Evolutionary conservation across 805 yeast species (phyloP), one percentile per base, ranked within the genome.

Genomic region (Wickerhamomyces sydowiorum): DNA sequence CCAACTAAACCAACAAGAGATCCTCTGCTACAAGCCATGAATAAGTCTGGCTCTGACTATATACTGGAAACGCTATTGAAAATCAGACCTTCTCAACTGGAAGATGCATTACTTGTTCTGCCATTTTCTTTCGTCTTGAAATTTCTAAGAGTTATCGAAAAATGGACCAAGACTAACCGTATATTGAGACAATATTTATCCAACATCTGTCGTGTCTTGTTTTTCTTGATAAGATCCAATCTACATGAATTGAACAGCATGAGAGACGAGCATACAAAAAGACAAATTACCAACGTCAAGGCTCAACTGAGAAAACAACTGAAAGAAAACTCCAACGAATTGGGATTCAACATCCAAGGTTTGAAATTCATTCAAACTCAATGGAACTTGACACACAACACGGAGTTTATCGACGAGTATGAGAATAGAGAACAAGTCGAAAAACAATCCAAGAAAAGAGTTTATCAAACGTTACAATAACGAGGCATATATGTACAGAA

Each of bases 321-420:
- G 40, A 64, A 65, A 37, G 52, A 58, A 3, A 77, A 78, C 18
- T 67, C 75, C 14, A 68, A 73, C 36, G 82, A 76, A 45, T 69
- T 93, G 36, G 98, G 97, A 9, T 82, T 75, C 67, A 93, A 93
- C 56, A 69, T 87, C 17, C 90, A 86, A 47, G 97, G 96, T 4
- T 68, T 93, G 60, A 77, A 75, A 51, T 85, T 78, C 52, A 62
- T 86, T 45, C 81, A 79, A 57, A 76, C 73, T 35, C 88, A 84
- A 61, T 90, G 96, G 96, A 77, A 78, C 45, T 62, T 81, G 56
- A 72, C 70, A 34, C 98, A 91, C 58, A 80, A 74, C 51, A 70
- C 75, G 27, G 88, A 83, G 57, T 89, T 80, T 55, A 72, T 77
- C 37, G 96, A 86, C 53, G 86, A 78, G 38, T 69, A 67, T 23